Percentiles rank a stretch among this genome's conserved stretches.
phyloP scores from a whole-genome alignment of 2,329 filamentous ascomycete genomes.

The Penicillium sp. region DNA sequence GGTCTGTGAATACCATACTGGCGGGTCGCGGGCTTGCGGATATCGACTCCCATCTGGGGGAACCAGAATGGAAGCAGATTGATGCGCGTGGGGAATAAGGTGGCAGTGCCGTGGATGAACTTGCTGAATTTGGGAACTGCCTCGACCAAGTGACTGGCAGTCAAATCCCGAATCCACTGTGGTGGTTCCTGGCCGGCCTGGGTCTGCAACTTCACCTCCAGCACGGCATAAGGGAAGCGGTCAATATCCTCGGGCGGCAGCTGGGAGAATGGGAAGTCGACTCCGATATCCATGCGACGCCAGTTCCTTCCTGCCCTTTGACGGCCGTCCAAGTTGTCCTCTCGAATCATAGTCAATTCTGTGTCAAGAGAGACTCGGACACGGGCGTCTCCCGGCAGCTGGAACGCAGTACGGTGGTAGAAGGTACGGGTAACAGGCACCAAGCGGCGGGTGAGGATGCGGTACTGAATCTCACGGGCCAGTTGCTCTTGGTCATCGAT shows the following conservation, averaged over 20 bases:
- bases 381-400: conserved; percentile 90
- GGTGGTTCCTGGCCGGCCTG: conserved; percentile 92
- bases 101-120: conserved; percentile 93
- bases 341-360: conserved; percentile 88
- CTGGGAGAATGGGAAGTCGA: conserved; percentile 91
- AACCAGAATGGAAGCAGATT: conserved; percentile 93
- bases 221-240: conserved; percentile 89
- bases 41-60: conserved; percentile 97
- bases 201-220: conserved; percentile 97
- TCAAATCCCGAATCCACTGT: conserved; percentile 92
- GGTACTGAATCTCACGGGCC: conserved; percentile 89
- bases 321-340: conserved; percentile 86
- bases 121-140: conserved; percentile 99
- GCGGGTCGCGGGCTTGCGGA: conserved; percentile 84
- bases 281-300: conserved; percentile 94
- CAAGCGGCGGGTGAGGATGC: conserved; percentile 79
- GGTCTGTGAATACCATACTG: conserved; percentile 86
- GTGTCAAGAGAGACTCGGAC: conserved; percentile 97
- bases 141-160: conserved; percentile 89
- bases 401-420: conserved; percentile 97
- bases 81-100: conserved; percentile 80
- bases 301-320: conserved; percentile 79
- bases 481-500: conserved; percentile 86
- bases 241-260: conserved; percentile 79
- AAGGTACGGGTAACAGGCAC: conserved; percentile 90